Percentiles rank a stretch among this genome's conserved stretches.
Conservation (phyloP, 176 grass and related monocot genomes). For the Echinochloa phyllopogon region DNA sequence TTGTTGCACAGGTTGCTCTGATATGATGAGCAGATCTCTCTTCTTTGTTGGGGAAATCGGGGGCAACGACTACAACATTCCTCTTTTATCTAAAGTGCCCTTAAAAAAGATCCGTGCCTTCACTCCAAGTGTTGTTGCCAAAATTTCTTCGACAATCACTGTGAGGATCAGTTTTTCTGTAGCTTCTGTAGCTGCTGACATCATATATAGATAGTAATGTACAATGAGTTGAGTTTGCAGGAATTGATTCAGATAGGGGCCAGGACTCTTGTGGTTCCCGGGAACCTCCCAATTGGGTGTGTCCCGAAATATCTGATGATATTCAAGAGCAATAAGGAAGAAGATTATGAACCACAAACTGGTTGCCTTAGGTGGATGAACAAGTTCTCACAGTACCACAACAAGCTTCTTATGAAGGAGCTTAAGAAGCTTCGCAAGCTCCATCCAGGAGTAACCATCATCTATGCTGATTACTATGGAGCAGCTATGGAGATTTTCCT, state of each 20-base stretch:
- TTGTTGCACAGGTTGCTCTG: slow-evolving; percentile 43
- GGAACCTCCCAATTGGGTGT: slow-evolving; percentile 90
- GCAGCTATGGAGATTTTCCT: slow-evolving; percentile 70
- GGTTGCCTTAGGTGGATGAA: slow-evolving; percentile 87
- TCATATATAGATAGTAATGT: slow-evolving; percentile 20
- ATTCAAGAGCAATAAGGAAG: slow-evolving; percentile 60
- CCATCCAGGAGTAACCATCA: slow-evolving; percentile 59
- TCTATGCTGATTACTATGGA: slow-evolving; percentile 79
- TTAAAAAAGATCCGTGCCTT: slow-evolving; percentile 65
- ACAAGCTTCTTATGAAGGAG: slow-evolving; percentile 57
- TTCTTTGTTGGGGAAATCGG: slow-evolving; percentile 94
- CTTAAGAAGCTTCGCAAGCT: slow-evolving; percentile 56
- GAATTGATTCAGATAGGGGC: slow-evolving; percentile 77
- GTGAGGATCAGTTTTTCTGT: slow-evolving; percentile 40
- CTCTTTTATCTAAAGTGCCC: slow-evolving; percentile 40
- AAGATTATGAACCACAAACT: slow-evolving; percentile 76
- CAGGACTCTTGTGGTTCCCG: slow-evolving; percentile 74
- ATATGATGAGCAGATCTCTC: slow-evolving; percentile 59
- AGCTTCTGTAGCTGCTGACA: neutral
- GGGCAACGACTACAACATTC: slow-evolving; percentile 91
- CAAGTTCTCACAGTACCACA: slow-evolving; percentile 79
- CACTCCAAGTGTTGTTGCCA: slow-evolving; percentile 61
- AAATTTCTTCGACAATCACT: slow-evolving; percentile 68
- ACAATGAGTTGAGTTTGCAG: slow-evolving; percentile 40
- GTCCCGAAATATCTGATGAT: slow-evolving; percentile 60